These are phyloP conservation scores for Botrytis paeoniae DNA, from an alignment of 2,329 filamentous ascomycete genomes.

Conservation along the genomic window DNA sequence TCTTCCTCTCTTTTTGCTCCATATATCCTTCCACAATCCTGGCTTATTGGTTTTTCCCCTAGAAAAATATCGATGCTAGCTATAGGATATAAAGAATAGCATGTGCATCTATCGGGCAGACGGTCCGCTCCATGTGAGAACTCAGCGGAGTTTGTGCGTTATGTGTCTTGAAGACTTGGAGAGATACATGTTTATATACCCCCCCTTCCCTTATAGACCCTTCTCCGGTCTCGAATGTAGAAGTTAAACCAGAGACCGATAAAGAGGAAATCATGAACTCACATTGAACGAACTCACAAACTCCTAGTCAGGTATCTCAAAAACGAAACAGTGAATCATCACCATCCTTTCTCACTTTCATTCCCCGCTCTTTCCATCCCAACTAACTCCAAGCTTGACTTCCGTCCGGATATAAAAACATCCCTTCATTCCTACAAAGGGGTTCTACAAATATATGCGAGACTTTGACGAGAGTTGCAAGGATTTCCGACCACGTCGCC, in stretches of 20 bases:
- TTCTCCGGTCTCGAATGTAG: rapidly evolving
- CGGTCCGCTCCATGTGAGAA: too few species aligned
- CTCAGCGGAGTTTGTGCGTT: neutral
- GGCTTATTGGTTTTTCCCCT: neutral
- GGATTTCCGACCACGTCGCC: neutral
- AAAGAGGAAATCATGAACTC: neutral
- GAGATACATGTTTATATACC: neutral
- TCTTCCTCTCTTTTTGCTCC: neutral
- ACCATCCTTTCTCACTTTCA: neutral
- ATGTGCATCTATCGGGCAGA: neutral
- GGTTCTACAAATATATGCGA: neutral
- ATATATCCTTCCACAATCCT: rapidly evolving
- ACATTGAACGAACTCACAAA: rapidly evolving
- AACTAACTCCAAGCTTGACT: neutral
- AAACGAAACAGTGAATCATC: neutral
- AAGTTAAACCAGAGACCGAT: rapidly evolving
- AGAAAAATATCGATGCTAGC: rapidly evolving
- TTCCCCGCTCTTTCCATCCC: too few species aligned
- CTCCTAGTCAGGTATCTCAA: neutral
- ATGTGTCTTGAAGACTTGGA: neutral
- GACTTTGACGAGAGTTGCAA: too few species aligned
- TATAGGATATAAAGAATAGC: neutral
- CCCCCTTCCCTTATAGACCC: too few species aligned
- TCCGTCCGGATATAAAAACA: neutral
- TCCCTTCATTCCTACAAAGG: neutral